phyloP scores from a whole-genome alignment of 1,284 basidiomycete species.

The Sanguinoderma infundibulare region DNA sequence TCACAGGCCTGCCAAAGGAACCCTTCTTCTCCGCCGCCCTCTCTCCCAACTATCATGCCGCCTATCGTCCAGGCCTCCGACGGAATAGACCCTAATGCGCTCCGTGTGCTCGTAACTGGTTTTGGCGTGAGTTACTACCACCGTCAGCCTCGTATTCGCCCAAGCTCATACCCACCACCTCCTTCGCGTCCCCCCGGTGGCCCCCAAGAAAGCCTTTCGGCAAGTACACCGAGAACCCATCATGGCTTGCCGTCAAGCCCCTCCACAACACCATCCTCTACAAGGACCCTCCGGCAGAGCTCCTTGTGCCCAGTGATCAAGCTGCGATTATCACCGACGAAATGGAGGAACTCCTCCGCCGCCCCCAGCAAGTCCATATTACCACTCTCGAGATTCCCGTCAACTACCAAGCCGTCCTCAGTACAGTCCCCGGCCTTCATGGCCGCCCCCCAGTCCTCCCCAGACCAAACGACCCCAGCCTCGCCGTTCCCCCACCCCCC shows the following conservation, averaged over 20 bases:
- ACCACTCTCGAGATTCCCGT: slow-evolving; percentile 65
- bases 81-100: slow-evolving; percentile 35
- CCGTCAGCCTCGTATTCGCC: background rate
- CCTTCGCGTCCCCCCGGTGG: background rate
- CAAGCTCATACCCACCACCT: slow-evolving; percentile 1
- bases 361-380: slow-evolving; percentile 55
- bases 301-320: slow-evolving; percentile 28
- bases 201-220: slow-evolving; percentile 52
- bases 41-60: slow-evolving; percentile 10
- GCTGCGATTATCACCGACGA: slow-evolving; percentile 30
- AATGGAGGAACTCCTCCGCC: slow-evolving; percentile 27
- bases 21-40: background rate
- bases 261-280: slow-evolving; percentile 57
- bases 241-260: slow-evolving; percentile 63
- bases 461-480: slow-evolving; percentile 34
- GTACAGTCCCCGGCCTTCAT: slow-evolving; percentile 62
- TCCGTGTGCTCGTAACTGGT: slow-evolving; percentile 59
- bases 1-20: no score
- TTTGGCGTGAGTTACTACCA: slow-evolving; percentile 53
- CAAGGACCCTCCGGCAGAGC: slow-evolving; percentile 41
- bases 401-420: slow-evolving; percentile 63
- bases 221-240: slow-evolving; percentile 59
- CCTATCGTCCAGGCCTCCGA: slow-evolving; percentile 22
- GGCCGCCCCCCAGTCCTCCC: slow-evolving; percentile 64
- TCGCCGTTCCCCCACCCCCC: slow-evolving; percentile 48